phyloP scores from a whole-genome alignment of 805 yeast genomes.

The Pichia thaimueangensis region DNA sequence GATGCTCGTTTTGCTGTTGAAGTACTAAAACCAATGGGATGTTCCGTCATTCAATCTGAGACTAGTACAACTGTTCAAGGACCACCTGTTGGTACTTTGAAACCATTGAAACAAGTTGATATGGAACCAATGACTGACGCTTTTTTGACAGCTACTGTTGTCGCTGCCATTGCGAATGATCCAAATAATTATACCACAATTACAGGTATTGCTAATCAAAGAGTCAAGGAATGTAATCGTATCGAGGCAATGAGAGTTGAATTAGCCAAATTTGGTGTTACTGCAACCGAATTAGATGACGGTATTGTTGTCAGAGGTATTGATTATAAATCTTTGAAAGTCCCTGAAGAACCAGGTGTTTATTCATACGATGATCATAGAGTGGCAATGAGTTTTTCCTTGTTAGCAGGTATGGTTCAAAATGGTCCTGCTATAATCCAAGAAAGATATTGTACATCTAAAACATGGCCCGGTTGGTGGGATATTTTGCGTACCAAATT shows the following conservation, averaged over 20 bases:
- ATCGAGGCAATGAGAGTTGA: constrained; percentile 91
- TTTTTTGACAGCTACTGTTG: constrained; percentile 91
- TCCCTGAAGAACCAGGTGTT: constrained; percentile 58
- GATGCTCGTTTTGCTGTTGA: constrained; percentile 95
- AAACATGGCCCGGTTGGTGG: constrained; percentile 99
- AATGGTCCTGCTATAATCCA: constrained; percentile 59
- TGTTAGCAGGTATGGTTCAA: constrained; percentile 63
- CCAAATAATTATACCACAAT: constrained; percentile 61
- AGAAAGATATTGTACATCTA: constrained; percentile 89
- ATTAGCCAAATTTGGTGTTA: constrained; percentile 85
- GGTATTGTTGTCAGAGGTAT: constrained; percentile 86
- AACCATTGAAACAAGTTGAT: constrained; percentile 70
- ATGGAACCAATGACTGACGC: constrained; percentile 99
- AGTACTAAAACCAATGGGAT: constrained; percentile 93
- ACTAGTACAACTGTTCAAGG: constrained; percentile 90
- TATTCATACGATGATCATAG: constrained; percentile 91
- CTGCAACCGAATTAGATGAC: constrained; percentile 78
- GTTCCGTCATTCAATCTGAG: constrained; percentile 74
- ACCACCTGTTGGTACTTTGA: constrained; percentile 63
- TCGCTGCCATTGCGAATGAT: constrained; percentile 77
- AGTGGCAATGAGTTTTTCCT: constrained; percentile 95
- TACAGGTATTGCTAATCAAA: constrained; percentile 94
- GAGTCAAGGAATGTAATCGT: constrained; percentile 96
- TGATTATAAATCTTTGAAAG: constrained; percentile 39
- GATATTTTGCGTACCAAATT: constrained; percentile 72